Evolutionary conservation across 1,284 basidiomycete genomes (phyloP), one percentile per base, ranked within the genome.

Genomic region (Vanrija sp.): DNA sequence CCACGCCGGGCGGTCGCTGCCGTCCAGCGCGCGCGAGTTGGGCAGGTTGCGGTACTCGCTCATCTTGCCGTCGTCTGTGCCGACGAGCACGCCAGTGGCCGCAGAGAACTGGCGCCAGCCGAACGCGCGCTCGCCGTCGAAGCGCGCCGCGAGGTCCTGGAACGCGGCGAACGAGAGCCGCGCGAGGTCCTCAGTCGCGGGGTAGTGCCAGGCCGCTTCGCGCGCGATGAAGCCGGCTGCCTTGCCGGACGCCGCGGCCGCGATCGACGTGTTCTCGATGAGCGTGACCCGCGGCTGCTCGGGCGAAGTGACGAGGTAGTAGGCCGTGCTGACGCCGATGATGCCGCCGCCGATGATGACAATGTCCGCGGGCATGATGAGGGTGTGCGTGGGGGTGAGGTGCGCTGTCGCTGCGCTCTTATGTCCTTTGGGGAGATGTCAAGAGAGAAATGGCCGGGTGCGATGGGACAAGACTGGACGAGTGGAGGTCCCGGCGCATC

Each of bases 171-270:
- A 94, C 1, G 88, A 89, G 14, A 92, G 77, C 45, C 80, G 73
- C 5, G 86, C 85, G 18, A 94, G 78, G 10, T 77, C 54, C 52
- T 18, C 75, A 64, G 49, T 78, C 68, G 20, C 75, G 63, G 20
- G 66, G 64, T 19, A 67, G 62, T 82, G 82, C 84, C 83, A 85
- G 64, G 88, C 85, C 47, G 81, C 36, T 9, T 42, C 41, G 23
- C 51, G 79, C 0, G 89, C 89, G 16, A 95, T 80, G 5, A 96
- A 83, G 1, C 91, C 92, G 2, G 89, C 90, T 0, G 89, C 88
- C 69, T 94, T 94, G 14, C 90, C 89, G 0, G 86, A 89, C 1
- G 90, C 88, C 0, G 71, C 61, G 3, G 45, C 51, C 3, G 57
- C 62, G 12, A 64, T 56, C n/a, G 47, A 41, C 3, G 51, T 53